These are phyloP conservation scores for Friedmanniomyces simplex DNA, from an alignment of 495 filamentous ascomycete genomes.

Conservation along the genomic window DNA sequence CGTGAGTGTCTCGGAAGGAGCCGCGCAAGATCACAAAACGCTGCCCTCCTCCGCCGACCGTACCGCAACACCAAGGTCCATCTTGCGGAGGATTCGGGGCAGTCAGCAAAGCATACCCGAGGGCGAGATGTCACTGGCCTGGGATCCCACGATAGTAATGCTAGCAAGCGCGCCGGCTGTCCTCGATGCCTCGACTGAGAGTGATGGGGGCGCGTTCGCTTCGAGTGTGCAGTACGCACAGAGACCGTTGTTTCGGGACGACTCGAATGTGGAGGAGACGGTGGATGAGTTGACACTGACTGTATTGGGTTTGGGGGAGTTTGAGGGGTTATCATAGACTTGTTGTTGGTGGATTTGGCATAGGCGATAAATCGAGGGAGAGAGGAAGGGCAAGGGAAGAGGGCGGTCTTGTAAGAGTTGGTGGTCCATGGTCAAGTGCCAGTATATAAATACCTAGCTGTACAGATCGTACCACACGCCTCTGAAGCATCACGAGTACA, in stretches of 20 bases:
- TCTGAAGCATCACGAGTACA: too few relatives aligned
- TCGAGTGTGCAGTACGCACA: neutral
- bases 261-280: slow-evolving; percentile 7
- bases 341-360: too few relatives aligned
- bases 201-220: neutral
- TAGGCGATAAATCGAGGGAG: too few relatives aligned
- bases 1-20: neutral
- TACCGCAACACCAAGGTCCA: neutral
- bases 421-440: too few relatives aligned
- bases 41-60: neutral
- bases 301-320: slow-evolving; percentile 3
- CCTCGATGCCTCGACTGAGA: neutral
- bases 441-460: neutral
- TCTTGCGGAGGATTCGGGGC: neutral
- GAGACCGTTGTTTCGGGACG: neutral
- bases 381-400: too few relatives aligned
- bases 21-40: neutral
- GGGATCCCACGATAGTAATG: neutral
- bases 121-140: neutral
- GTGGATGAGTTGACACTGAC: slow-evolving; percentile 4
- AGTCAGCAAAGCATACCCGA: neutral
- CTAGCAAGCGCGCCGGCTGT: neutral
- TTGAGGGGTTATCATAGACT: neutral
- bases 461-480: neutral
- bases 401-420: too few relatives aligned